Conservation (phyloP, 768 basidiomycete genomes). For the Tephrocybe sp. region DNA sequence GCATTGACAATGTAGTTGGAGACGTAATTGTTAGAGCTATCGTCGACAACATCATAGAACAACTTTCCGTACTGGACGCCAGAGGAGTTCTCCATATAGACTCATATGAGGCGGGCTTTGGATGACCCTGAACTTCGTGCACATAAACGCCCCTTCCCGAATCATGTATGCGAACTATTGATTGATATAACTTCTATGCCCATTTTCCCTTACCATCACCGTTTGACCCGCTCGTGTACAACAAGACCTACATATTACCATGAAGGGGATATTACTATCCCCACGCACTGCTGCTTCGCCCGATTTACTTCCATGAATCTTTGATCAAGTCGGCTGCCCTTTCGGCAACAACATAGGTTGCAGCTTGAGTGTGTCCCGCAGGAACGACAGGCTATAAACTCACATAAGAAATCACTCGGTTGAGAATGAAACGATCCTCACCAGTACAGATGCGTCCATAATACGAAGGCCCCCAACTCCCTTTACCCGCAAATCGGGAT, state of each 20-base stretch:
- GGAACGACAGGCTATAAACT: constrained; percentile 4
- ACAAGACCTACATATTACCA: too few species aligned
- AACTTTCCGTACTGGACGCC: constrained; percentile 2
- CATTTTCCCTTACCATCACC: neutral
- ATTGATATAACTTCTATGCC: too few species aligned
- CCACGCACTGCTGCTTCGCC: too few species aligned
- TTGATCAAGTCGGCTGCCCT: constrained; percentile 5
- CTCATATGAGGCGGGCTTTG: constrained; percentile 10
- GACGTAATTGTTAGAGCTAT: constrained; percentile 12
- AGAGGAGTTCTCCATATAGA: constrained; percentile 12
- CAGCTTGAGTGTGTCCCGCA: constrained; percentile 5
- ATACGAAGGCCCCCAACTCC: constrained; percentile 32
- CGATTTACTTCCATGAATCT: neutral
- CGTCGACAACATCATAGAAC: constrained; percentile 5
- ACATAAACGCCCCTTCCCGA: too few species aligned
- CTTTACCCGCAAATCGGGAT: constrained; percentile 31
- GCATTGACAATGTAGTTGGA: constrained; percentile 9
- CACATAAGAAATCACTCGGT: neutral
- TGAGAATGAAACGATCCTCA: neutral
- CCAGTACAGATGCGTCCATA: constrained; percentile 32
- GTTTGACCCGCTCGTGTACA: neutral
- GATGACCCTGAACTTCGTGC: neutral
- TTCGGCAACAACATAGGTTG: constrained; percentile 3
- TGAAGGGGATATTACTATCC: too few species aligned
- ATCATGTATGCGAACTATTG: too few species aligned